phyloP scores from a whole-genome alignment of 169 alveolate species.

The Plasmodium inui region DNA sequence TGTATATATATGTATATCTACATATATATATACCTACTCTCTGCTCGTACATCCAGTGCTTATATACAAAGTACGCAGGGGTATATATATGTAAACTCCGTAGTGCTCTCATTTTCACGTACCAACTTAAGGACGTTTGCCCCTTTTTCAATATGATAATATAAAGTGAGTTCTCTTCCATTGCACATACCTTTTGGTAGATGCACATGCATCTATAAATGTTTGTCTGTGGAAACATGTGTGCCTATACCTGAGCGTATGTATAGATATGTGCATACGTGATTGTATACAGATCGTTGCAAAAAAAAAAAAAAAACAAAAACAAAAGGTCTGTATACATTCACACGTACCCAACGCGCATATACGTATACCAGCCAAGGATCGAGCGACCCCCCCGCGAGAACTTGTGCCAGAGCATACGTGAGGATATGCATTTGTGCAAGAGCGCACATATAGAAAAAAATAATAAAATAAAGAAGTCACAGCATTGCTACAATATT shows the following conservation, averaged over 20 bases:
- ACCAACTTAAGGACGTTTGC: neutral
- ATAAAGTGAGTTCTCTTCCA: neutral
- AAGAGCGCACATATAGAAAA: neutral
- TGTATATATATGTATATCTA: too few species aligned
- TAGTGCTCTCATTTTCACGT: neutral
- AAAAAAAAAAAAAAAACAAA: neutral
- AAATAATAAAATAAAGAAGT: neutral
- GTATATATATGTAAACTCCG: neutral
- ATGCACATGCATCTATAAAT: conserved; percentile 14
- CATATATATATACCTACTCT: neutral
- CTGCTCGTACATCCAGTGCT: neutral
- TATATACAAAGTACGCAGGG: neutral
- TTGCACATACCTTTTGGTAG: neutral
- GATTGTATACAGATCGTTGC: neutral
- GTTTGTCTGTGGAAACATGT: neutral
- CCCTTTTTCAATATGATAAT: neutral
- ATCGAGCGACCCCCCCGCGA: neutral
- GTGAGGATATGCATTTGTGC: neutral
- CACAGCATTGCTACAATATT: neutral
- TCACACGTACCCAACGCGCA: neutral
- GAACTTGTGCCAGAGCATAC: neutral
- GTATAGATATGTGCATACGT: neutral
- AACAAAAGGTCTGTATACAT: neutral
- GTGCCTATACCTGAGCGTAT: conserved; percentile 9
- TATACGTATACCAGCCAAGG: neutral